Percentiles rank a stretch among this genome's conserved stretches.
Evolutionary conservation across 768 basidiomycete species (phyloP).

Genomic region (Trametes elegans): DNA sequence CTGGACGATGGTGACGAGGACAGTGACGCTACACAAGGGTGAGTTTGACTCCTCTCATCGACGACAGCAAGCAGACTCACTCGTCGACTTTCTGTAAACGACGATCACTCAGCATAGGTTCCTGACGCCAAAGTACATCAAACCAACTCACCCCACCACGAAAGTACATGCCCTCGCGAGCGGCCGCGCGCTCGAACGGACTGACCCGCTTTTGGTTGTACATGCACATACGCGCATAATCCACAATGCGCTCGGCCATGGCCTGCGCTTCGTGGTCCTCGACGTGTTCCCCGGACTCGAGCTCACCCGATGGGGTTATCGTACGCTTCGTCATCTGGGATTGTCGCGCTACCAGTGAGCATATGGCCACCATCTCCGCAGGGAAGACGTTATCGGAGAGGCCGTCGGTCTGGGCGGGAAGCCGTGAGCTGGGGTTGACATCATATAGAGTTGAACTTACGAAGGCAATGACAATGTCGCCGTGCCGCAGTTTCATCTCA

Average conservation of each 20-base stretch:
- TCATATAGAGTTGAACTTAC: conserved; percentile 30
- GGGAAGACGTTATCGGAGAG: conserved; percentile 61
- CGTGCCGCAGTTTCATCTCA: conserved; percentile 49
- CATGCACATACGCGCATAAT: conserved; percentile 73
- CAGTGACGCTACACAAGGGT: conserved; percentile 55
- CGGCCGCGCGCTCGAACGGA: conserved; percentile 74
- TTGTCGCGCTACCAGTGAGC: conserved; percentile 57
- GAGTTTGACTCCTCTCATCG: conserved; percentile 10
- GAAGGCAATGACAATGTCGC: conserved; percentile 51
- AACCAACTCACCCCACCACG: conserved; percentile 67
- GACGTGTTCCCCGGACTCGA: conserved; percentile 29
- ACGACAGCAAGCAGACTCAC: conserved; percentile 41
- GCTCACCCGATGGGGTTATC: background rate
- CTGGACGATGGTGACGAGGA: conserved; percentile 64
- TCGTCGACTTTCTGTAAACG: conserved; percentile 73
- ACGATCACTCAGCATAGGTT: conserved; percentile 1
- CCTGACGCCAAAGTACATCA: background rate
- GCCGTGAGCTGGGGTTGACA: background rate
- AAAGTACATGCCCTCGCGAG: conserved; percentile 61
- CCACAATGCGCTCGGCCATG: conserved; percentile 71
- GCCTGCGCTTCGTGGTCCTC: conserved; percentile 64
- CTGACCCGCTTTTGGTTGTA: conserved; percentile 57
- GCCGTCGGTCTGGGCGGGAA: conserved; percentile 47
- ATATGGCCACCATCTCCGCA: conserved; percentile 67
- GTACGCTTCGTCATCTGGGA: conserved; percentile 15